A percentile compares a stretch with the other conserved stretches of the same genome.
Conservation (phyloP, 2,329 filamentous ascomycete genomes). For the Grosmannia serpens region DNA sequence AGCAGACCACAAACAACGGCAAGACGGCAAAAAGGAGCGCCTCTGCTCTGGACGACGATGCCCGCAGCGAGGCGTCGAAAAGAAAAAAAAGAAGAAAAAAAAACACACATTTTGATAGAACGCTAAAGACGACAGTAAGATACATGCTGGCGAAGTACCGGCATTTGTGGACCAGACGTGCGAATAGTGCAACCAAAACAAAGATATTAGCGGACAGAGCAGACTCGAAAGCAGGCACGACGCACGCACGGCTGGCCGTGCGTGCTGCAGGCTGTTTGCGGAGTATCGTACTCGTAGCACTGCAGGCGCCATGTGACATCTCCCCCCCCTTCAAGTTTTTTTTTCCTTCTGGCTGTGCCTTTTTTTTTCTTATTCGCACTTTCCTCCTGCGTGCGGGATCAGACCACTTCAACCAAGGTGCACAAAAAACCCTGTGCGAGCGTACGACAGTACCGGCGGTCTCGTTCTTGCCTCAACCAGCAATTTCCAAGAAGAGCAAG, state of each 20-base stretch:
- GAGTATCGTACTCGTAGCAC: not conserved
- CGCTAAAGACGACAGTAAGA: not conserved
- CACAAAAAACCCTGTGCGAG: not conserved
- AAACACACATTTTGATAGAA: not conserved
- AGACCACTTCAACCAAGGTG: not conserved
- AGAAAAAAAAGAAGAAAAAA: no score
- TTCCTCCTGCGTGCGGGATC: not conserved
- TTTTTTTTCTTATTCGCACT: not conserved
- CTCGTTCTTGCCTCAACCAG: not conserved
- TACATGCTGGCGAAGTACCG: slow-evolving; percentile 1
- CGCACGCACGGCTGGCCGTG: not conserved
- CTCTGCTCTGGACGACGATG: no score
- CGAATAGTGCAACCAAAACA: not conserved
- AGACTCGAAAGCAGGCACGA: not conserved
- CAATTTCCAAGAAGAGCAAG: not conserved
- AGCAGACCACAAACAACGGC: not conserved
- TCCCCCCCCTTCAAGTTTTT: not conserved
- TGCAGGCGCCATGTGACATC: not conserved
- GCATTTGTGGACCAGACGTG: not conserved
- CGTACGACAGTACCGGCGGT: not conserved
- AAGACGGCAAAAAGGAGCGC: not conserved
- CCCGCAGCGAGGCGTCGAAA: not conserved
- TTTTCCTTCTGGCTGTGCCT: not conserved
- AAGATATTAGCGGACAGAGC: not conserved
- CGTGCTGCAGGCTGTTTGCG: not conserved